Percentiles rank a stretch among this genome's conserved stretches.
Evolutionary conservation across 257 asterid genomes (phyloP).

Genomic region (Solanum pinnatisectum): DNA sequence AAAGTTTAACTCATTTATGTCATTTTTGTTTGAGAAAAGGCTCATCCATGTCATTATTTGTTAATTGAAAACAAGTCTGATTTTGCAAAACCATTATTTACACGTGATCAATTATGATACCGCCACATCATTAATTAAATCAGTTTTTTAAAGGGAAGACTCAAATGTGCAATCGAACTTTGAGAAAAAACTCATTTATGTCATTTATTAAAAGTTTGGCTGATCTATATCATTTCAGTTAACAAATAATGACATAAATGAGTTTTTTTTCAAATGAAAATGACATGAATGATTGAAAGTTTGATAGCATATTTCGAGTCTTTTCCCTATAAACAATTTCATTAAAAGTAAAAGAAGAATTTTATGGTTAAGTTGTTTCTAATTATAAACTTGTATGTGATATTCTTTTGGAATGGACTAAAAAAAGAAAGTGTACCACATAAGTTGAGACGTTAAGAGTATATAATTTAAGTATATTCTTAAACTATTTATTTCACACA

Average conservation of each 20-base stretch:
- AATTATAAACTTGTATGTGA: not conserved
- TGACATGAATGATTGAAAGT: too few relatives aligned
- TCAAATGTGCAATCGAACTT: too few relatives aligned
- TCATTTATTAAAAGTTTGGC: too few relatives aligned
- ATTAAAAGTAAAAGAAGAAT: not conserved
- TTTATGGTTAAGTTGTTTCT: not conserved
- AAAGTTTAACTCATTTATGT: not conserved
- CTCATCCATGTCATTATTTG: not conserved
- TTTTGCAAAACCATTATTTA: too few relatives aligned
- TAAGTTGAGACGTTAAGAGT: fast-evolving
- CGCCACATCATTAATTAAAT: not conserved
- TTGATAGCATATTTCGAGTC: not conserved
- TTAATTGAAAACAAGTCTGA: too few relatives aligned
- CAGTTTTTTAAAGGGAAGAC: not conserved
- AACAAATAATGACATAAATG: not conserved
- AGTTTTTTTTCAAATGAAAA: not conserved
- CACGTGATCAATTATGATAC: not conserved
- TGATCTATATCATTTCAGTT: too few relatives aligned
- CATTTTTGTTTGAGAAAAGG: not conserved
- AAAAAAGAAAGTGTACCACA: not conserved
- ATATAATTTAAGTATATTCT: not conserved
- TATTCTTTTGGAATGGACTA: not conserved
- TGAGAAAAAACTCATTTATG: too few relatives aligned
- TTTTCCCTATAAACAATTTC: not conserved
- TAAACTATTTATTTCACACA: not conserved